phyloP scores from a whole-genome alignment of 306 rosid species.

The Lablab purpureus region DNA sequence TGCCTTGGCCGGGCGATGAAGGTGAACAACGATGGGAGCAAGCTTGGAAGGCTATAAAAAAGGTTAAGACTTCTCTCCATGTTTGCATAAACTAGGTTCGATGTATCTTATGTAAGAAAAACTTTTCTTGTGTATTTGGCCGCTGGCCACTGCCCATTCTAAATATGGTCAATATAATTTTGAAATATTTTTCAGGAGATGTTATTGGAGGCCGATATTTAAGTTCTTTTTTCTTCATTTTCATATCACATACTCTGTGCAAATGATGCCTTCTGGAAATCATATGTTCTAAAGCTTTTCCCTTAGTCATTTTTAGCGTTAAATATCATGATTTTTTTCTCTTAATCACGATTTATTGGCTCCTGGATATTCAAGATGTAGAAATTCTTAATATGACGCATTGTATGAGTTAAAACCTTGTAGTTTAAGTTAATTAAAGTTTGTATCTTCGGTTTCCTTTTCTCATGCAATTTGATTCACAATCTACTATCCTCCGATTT shows the following conservation, averaged over 20 bases:
- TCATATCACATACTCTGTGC: slow-evolving; percentile 20
- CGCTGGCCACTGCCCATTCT: slow-evolving; percentile 10
- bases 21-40: slow-evolving; percentile 89
- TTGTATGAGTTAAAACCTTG: slow-evolving; percentile 20
- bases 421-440: slow-evolving; percentile 5
- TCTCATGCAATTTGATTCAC: not conserved
- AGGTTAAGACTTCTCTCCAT: slow-evolving; percentile 57
- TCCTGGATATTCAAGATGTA: not conserved
- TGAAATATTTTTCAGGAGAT: slow-evolving; percentile 18
- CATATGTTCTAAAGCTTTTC: not conserved
- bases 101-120: not conserved
- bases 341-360: slow-evolving; percentile 22
- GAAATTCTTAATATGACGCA: slow-evolving; percentile 14
- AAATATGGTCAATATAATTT: slow-evolving; percentile 14
- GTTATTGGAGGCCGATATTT: slow-evolving; percentile 27
- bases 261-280: slow-evolving; percentile 15
- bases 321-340: not conserved
- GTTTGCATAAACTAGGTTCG: slow-evolving; percentile 9
- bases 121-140: slow-evolving; percentile 35
- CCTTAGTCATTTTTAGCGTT: not conserved
- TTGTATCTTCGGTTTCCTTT: slow-evolving; percentile 18
- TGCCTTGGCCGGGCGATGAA: slow-evolving; percentile 99
- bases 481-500: slow-evolving; percentile 22
- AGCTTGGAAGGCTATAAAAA: slow-evolving; percentile 96
- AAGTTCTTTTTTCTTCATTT: slow-evolving; percentile 16